Conservation (phyloP, 768 basidiomycete species). For the Amanita muscaria region DNA sequence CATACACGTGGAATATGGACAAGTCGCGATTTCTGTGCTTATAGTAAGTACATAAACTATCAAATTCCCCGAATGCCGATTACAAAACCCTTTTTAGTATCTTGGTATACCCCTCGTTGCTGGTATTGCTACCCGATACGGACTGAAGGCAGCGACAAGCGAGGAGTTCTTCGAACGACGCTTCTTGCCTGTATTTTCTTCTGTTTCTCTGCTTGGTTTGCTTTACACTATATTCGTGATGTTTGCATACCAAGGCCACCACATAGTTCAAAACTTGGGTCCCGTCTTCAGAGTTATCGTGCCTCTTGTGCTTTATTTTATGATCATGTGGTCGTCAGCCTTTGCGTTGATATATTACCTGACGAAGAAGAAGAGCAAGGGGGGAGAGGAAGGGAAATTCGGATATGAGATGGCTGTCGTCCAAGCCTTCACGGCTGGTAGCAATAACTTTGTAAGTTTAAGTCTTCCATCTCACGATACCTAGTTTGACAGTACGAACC, state of each 20-base stretch:
- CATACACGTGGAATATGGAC: slow-evolving; percentile 45
- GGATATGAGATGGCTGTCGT: slow-evolving; percentile 69
- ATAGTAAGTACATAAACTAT: slow-evolving; percentile 41
- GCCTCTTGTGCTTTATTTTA: slow-evolving; percentile 72
- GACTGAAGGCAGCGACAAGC: slow-evolving; percentile 35
- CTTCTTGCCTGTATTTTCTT: slow-evolving; percentile 65
- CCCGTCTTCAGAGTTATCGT: slow-evolving; percentile 76
- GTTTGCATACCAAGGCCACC: slow-evolving; percentile 62
- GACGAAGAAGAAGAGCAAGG: slow-evolving; percentile 10
- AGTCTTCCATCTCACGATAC: too few relatives aligned
- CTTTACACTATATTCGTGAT: slow-evolving; percentile 75
- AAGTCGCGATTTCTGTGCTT: slow-evolving; percentile 57
- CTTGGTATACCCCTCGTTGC: slow-evolving; percentile 74
- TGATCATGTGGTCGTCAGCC: slow-evolving; percentile 63
- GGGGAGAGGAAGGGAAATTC: slow-evolving; percentile 17
- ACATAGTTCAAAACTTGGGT: slow-evolving; percentile 66
- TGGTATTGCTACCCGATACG: slow-evolving; percentile 61
- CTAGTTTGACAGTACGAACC: not conserved
- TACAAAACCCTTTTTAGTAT: slow-evolving; percentile 39
- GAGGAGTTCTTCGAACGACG: slow-evolving; percentile 40
- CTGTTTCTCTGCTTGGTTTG: slow-evolving; percentile 63
- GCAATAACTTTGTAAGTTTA: slow-evolving; percentile 65
- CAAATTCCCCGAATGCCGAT: not conserved
- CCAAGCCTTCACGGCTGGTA: slow-evolving; percentile 73
- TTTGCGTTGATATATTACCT: slow-evolving; percentile 46